Base-by-base conservation (phyloP, 768 basidiomycete genomes). In the Agaricus subrufescens region DNA sequence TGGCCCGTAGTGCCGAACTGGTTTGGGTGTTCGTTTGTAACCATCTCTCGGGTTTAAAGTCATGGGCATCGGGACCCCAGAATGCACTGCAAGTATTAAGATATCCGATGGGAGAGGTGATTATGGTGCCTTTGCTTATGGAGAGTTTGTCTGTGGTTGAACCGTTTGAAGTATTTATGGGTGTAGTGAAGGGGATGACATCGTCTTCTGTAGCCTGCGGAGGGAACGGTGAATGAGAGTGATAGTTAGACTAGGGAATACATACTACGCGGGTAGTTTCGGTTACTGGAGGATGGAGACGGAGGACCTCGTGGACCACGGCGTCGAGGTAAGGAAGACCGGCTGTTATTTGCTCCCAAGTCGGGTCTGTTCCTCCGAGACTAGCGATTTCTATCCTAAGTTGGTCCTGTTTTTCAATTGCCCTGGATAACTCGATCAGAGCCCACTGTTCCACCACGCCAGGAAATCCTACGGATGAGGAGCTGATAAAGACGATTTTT, bases 1-100 rank as follows among this genome's bases (percentile, higher is more conserved):
- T 74, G 0, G 74, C 73, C 29, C 60, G 54, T 3, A 57, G n/a
- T n/a, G n/a, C n/a, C n/a, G n/a, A 50, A 15, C 58, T 58, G 0
- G 68, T 65, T 12, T 67, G 67, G 4, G 31, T 11, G 6, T 34
- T 11, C 11, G 7, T 11, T 34, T 68, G 66, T 8, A 88, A 68
- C 87, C 88, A 89, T 4, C 87, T 73, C 52, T 83, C 82, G 0
- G 87, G 87, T 40, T 77, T 72, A 65, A 84, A 90, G 46, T 75
- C 75, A 25, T 75, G 73, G 3, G 84, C 77, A 55, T 84, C 78
- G 0, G 72, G 62, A 1, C 87, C 87, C 87, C 88, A 89, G 31
- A 86, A 64, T 1, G 65, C 67, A 52, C 72, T 73, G n/a, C 80
- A 77, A 5, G 71, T 65, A 64, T 87, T 86, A 48, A 83, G 71